Evolutionary conservation across 257 asterid genomes (phyloP).

Genomic region (Plantago major): DNA sequence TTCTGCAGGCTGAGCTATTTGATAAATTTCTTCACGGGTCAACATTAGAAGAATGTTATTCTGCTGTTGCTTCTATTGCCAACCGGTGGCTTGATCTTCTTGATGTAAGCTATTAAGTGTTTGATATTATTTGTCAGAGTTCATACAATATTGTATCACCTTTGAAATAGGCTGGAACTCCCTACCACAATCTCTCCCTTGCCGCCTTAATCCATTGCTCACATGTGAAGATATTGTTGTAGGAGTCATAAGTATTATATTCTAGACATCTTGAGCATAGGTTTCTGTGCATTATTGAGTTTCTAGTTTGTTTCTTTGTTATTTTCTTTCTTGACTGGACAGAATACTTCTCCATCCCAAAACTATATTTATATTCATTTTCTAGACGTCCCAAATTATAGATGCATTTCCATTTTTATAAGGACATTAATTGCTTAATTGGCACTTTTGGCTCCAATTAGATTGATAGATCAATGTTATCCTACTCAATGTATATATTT

Average conservation of each 20-base stretch:
- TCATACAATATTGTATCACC: conserved; percentile 16
- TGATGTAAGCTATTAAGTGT: conserved; percentile 56
- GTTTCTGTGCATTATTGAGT: not conserved
- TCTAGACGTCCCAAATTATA: too few species aligned
- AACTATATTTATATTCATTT: too few species aligned
- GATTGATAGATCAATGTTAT: too few species aligned
- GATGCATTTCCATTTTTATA: too few species aligned
- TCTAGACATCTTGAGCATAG: conserved; percentile 11
- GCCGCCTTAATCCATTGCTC: not conserved
- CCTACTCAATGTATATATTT: too few species aligned
- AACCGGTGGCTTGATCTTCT: conserved; percentile 99
- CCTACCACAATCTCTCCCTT: conserved; percentile 11
- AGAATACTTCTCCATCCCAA: too few species aligned
- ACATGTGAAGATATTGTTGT: not conserved
- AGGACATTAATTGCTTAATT: too few species aligned
- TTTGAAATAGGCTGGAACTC: conserved; percentile 13
- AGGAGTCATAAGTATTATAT: conserved; percentile 5
- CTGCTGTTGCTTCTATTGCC: conserved; percentile 95
- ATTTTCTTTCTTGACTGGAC: not conserved
- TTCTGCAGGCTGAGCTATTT: conserved; percentile 88
- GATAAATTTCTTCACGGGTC: conserved; percentile 93
- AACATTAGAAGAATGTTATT: conserved; percentile 86
- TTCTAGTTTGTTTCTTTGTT: not conserved
- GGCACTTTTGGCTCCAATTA: too few species aligned
- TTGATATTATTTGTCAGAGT: conserved; percentile 12